Evolutionary conservation across 306 rosid species (phyloP).

Genomic region (Crotalaria pallida): DNA sequence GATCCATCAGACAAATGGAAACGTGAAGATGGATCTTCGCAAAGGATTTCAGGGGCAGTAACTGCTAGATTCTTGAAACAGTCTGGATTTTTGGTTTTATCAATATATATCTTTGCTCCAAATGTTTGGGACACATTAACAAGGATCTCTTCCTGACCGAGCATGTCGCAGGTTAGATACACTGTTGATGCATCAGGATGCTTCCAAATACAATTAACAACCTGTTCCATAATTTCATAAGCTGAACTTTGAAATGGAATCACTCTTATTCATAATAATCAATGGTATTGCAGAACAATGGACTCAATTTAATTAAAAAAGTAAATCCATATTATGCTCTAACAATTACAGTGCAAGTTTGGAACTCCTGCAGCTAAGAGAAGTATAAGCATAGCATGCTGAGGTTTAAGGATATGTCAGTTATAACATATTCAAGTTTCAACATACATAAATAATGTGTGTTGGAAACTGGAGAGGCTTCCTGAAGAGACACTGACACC

Average conservation of each 20-base stretch:
- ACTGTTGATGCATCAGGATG: constrained; percentile 62
- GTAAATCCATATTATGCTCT: not conserved
- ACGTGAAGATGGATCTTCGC: constrained; percentile 63
- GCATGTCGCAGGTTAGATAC: constrained; percentile 59
- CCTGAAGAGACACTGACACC: not conserved
- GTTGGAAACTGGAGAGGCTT: no score
- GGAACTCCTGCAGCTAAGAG: not conserved
- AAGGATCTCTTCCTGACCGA: constrained; percentile 76
- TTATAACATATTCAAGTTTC: not conserved
- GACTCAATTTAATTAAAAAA: not conserved
- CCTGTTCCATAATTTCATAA: constrained; percentile 36
- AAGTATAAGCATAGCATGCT: not conserved
- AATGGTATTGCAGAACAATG: constrained; percentile 1
- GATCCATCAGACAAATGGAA: constrained; percentile 67
- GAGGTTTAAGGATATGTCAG: not conserved
- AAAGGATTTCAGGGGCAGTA: constrained; percentile 50
- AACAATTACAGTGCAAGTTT: not conserved
- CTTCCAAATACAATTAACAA: constrained; percentile 77
- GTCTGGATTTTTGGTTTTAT: constrained; percentile 42
- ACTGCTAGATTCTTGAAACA: constrained; percentile 48
- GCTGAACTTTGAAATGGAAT: constrained; percentile 11
- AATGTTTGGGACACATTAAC: constrained; percentile 57
- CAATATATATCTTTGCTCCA: constrained; percentile 68
- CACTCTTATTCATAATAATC: not conserved
- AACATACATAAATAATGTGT: no score